Evolutionary conservation across 306 rosid species (phyloP), one percentile per base, ranked within the genome.

Genomic region (Biancaea sappan): DNA sequence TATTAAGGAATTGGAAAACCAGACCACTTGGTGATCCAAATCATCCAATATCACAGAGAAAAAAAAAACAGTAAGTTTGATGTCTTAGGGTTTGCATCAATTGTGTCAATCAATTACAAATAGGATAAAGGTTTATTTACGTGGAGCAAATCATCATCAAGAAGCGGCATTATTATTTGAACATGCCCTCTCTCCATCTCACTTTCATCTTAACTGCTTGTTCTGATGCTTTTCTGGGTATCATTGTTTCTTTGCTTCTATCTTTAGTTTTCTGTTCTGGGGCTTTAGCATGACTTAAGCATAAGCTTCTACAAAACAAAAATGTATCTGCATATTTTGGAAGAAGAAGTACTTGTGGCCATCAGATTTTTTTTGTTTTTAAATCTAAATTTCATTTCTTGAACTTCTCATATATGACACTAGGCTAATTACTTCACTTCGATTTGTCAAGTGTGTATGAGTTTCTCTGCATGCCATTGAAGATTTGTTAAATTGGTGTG

Each of bases 11-110:
- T 53, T 62, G 71, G 29, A 54, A 73, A 61, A 82, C 79, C 79
- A 84, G 64, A 75, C 81, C 79, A 26, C 75, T 63, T 69, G 80
- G 19, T 87, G 72, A 69, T 77, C 83, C 74, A 18, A 61, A 37
- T 60, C 26, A 60, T 32, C 38, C 44, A 69, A 25, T 66, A 19
- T 71, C 79, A 76, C 77, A 77, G 8, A 64, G 19, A 50, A 79
- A 60, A 65, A 44, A 37, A 66, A 10, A 57, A 81, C 79, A 85
- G 87, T 75, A 72, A 78, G 86, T 68, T 88, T 44, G 40, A 61
- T 59, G 18, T 40, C 28, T 60, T 46, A 0, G 59, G 65, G 8
- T 51, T 69, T 53, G 25, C 40, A 2, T 41, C 74, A 5, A 67
- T 60, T 69, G 46, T 72, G 18, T 74, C 72, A 21, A 31, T 57